Conservation (phyloP, 2,329 filamentous ascomycete genomes). For the Penicillium sp. region DNA sequence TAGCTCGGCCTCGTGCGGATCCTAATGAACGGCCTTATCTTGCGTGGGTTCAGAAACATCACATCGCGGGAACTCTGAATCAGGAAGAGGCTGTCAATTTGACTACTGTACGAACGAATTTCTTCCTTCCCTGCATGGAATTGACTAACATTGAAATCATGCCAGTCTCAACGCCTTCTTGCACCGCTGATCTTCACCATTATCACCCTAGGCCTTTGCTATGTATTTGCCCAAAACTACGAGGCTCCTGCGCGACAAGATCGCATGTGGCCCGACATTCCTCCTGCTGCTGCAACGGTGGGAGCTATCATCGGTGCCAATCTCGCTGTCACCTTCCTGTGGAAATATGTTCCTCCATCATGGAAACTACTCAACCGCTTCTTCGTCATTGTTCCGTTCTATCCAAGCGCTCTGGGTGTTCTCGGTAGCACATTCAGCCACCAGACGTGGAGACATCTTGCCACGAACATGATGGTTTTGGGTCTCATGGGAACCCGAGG, state of each 20-base stretch:
- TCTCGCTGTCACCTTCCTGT: constrained; percentile 56
- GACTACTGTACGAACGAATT: constrained; percentile 40
- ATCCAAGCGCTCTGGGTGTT: constrained; percentile 59
- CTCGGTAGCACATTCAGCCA: constrained; percentile 65
- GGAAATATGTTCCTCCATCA: constrained; percentile 57
- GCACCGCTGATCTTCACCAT: constrained; percentile 51
- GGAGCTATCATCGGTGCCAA: constrained; percentile 59
- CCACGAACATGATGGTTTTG: constrained; percentile 61
- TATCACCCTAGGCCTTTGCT: constrained; percentile 49
- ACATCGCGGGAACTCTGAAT: constrained; percentile 45
- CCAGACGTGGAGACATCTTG: constrained; percentile 58
- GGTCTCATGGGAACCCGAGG: constrained; percentile 60
- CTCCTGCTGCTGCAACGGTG: constrained; percentile 60
- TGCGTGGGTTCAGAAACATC: constrained; percentile 53
- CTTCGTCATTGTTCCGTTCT: constrained; percentile 59
- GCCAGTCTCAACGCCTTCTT: constrained; percentile 53
- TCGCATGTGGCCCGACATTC: constrained; percentile 57
- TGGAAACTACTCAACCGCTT: constrained; percentile 64
- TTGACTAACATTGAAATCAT: constrained; percentile 1
- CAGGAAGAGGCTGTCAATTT: constrained; percentile 42
- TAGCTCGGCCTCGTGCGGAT: constrained; percentile 49
- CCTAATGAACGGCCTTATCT: constrained; percentile 47
- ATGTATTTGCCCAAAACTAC: constrained; percentile 56
- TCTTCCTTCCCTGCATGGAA: not conserved
- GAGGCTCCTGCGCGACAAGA: constrained; percentile 54